Evolutionary conservation across 176 grass and related monocot genomes (phyloP), one percentile per base, ranked within the genome.

Genomic region (Ananas comosus): DNA sequence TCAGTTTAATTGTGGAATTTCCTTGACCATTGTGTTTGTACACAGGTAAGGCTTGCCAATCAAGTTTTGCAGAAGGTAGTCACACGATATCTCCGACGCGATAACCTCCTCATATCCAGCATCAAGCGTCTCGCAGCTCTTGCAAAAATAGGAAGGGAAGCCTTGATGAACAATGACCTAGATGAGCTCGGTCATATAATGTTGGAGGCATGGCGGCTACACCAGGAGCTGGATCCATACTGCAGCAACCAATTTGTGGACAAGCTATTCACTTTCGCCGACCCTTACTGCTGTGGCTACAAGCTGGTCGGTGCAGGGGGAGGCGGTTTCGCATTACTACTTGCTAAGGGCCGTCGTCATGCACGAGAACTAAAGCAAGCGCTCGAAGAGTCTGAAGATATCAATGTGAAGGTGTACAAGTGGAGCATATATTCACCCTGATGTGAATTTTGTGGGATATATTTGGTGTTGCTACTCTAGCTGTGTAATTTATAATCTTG

Each of bases 31-130:
- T 0, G 7, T 21, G 51, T 3, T 42, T 74, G 9, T 74, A 7
- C 59, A 25, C 68, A 97, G 89, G 89, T 90, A 67, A 82, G 93
- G 80, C 93, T 97, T 1, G 93, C 93, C 19, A 69, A 83, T 71
- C 80, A 81, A 76, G 93, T 97, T 63, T 76, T 92, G 27, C 89
- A 92, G 77, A 97, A 97, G 78, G 89, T 97, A 10, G 89, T 92
- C 11, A 80, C 72, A 0, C 67, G 86, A n/a, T 97, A 97, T 71
- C 86, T 92, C 1, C 86, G 86, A 1, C 76, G 80, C 10, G 93
- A 92, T 69, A 92, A 70, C 72, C 73, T 97, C 16, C 42, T 97
- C 59, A 90, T 97, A 81, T 85, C 84, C 27, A 92, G 93, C 65
- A 90, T 97, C 83, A 92, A 77, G 83, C 78, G 89, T 65, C 88